Conservation (phyloP, 2,329 filamentous ascomycete genomes). For the Colletotrichum navitas region DNA sequence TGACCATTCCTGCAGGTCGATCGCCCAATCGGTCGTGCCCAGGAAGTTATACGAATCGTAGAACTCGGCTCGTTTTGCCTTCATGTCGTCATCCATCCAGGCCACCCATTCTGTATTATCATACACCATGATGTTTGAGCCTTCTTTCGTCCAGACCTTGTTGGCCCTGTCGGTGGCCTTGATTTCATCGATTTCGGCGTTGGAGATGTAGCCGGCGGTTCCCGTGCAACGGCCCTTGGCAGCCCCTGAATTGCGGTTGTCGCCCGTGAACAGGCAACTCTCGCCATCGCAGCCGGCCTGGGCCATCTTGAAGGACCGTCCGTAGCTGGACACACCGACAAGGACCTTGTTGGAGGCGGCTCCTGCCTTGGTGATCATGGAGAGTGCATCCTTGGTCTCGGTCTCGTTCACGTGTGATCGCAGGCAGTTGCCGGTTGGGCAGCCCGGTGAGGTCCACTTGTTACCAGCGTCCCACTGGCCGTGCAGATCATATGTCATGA, state of each 20-base stretch:
- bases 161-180: not conserved
- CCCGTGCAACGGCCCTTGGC: constrained; percentile 47
- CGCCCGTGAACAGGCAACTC: constrained; percentile 47
- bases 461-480: constrained; percentile 49
- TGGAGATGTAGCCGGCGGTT: constrained; percentile 50
- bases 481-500: constrained; percentile 54
- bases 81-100: constrained; percentile 49
- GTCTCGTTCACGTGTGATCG: constrained; percentile 56
- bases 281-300: constrained; percentile 46
- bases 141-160: not conserved
- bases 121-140: constrained; percentile 44
- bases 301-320: constrained; percentile 51
- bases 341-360: constrained; percentile 49
- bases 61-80: constrained; percentile 43
- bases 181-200: constrained; percentile 49
- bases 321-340: constrained; percentile 51
- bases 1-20: constrained; percentile 18
- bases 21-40: constrained; percentile 25
- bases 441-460: constrained; percentile 45
- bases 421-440: constrained; percentile 50
- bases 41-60: not conserved
- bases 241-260: constrained; percentile 42
- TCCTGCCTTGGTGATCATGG: constrained; percentile 54
- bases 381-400: constrained; percentile 50
- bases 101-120: constrained; percentile 51